Evolutionary conservation across 352 stramenopile species (phyloP).

Genomic region (Thalassiosira exigua): DNA sequence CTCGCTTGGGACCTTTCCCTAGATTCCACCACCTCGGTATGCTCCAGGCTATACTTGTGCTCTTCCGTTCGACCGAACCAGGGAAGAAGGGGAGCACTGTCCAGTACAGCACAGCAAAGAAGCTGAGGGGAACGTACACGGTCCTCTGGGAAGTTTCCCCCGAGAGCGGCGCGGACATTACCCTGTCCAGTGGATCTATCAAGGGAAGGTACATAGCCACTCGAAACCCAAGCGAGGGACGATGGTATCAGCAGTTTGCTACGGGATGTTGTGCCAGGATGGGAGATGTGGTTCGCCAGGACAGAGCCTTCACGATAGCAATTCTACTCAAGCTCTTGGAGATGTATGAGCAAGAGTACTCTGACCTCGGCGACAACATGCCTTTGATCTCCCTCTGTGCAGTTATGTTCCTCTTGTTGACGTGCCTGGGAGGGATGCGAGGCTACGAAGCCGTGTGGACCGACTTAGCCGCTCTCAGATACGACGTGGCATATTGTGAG

Average conservation of each 20-base stretch:
- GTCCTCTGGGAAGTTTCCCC: constrained; percentile 35
- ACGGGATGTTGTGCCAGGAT: constrained; percentile 17
- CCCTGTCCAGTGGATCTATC: constrained; percentile 7
- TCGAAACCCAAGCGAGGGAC: constrained; percentile 18
- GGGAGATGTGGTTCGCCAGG: constrained; percentile 34
- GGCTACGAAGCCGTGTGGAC: constrained; percentile 35
- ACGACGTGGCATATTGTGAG: constrained; percentile 26
- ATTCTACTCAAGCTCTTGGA: constrained; percentile 24
- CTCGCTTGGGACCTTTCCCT: constrained; percentile 4
- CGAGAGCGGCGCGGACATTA: constrained; percentile 13
- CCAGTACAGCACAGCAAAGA: constrained; percentile 24
- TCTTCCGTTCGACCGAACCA: constrained; percentile 21
- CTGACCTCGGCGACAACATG: too few species aligned
- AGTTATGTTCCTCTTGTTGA: constrained; percentile 35
- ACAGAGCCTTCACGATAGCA: constrained; percentile 38
- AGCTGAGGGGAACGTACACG: constrained; percentile 14
- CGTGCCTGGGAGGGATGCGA: constrained; percentile 25
- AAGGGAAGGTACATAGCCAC: constrained; percentile 27
- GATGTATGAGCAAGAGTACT: constrained; percentile 24
- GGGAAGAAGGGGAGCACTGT: constrained; percentile 4
- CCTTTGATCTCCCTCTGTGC: too few species aligned
- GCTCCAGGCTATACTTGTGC: constrained; percentile 17
- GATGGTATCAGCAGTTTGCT: constrained; percentile 34
- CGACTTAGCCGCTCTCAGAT: constrained; percentile 20
- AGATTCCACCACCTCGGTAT: constrained; percentile 14